phyloP scores from a whole-genome alignment of 2,329 filamentous ascomycete genomes.

The Colletotrichum siamense region DNA sequence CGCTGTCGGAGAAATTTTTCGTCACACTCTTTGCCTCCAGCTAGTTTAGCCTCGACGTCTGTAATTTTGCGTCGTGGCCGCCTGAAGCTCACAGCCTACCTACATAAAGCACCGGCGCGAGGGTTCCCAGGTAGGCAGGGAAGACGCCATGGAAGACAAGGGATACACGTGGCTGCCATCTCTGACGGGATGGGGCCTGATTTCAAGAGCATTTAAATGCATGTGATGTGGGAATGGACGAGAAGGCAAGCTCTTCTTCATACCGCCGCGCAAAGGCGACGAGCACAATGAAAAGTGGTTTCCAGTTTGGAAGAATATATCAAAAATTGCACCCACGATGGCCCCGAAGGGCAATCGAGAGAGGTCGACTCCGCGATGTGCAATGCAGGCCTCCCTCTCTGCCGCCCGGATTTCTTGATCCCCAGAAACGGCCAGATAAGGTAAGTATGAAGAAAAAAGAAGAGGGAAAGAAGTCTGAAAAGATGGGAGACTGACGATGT shows the following conservation, averaged over 20 bases:
- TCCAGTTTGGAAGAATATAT: conserved; percentile 4
- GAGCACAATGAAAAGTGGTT: conserved; percentile 26
- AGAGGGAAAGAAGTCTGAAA: conserved; percentile 19
- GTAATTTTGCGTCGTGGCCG: fast-evolving
- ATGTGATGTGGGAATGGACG: not conserved
- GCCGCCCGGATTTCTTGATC: conserved; percentile 49
- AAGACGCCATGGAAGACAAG: not conserved
- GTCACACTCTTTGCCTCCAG: not conserved
- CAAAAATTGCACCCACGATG: conserved; percentile 26
- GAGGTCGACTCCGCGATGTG: conserved; percentile 41
- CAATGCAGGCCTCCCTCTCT: conserved; percentile 57
- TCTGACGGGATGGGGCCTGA: too few species aligned
- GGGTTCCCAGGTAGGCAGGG: not conserved
- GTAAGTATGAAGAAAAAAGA: conserved; percentile 53
- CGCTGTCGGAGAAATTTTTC: not conserved
- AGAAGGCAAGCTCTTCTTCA: conserved; percentile 21
- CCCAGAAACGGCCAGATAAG: conserved; percentile 45
- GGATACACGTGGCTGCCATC: not conserved
- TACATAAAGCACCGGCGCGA: not conserved
- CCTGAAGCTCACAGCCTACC: not conserved
- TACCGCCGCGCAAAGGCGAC: conserved; percentile 21
- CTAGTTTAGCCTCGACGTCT: not conserved
- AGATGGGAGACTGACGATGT: not conserved
- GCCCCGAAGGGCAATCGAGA: conserved; percentile 26
- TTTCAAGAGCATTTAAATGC: too few species aligned